Percentiles rank a stretch among this genome's conserved stretches.
Evolutionary conservation across 257 asterid species (phyloP).

Genomic region (Scutellaria baicalensis): DNA sequence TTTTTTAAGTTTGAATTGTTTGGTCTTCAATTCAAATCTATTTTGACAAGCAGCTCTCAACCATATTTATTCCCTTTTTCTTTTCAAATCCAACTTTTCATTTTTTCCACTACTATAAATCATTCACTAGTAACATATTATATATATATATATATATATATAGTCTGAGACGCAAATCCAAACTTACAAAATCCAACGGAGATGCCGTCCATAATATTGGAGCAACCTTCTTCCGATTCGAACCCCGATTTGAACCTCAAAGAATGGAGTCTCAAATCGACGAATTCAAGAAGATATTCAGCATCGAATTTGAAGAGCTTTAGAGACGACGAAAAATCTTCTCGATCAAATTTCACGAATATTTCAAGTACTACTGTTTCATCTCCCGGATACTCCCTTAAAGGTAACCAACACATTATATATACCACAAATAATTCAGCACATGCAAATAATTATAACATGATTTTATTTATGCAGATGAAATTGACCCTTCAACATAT

Average conservation of each 20-base stretch:
- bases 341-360: slow-evolving; percentile 45
- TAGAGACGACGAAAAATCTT: slow-evolving; percentile 56
- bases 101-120: neutral
- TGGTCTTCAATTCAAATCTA: slow-evolving; percentile 18
- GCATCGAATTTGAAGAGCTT: slow-evolving; percentile 49
- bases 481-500: slow-evolving; percentile 89
- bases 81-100: neutral
- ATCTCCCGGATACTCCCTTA: slow-evolving; percentile 68
- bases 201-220: slow-evolving; percentile 1
- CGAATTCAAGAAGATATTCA: slow-evolving; percentile 55
- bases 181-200: neutral
- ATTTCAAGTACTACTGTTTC: slow-evolving; percentile 83
- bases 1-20: slow-evolving; percentile 35
- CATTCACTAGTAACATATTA: slow-evolving; percentile 9
- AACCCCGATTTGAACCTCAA: slow-evolving; percentile 35
- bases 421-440: neutral
- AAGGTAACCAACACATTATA: slow-evolving; percentile 30
- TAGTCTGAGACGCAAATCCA: neutral
- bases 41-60: neutral
- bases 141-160: too few species aligned
- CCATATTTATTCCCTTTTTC: too few species aligned
- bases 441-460: neutral
- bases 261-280: slow-evolving; percentile 50
- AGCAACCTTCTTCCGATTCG: slow-evolving; percentile 19
- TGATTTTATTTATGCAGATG: slow-evolving; percentile 40